Evolutionary conservation across 306 rosid genomes (phyloP).

Genomic region (Castanea sativa): DNA sequence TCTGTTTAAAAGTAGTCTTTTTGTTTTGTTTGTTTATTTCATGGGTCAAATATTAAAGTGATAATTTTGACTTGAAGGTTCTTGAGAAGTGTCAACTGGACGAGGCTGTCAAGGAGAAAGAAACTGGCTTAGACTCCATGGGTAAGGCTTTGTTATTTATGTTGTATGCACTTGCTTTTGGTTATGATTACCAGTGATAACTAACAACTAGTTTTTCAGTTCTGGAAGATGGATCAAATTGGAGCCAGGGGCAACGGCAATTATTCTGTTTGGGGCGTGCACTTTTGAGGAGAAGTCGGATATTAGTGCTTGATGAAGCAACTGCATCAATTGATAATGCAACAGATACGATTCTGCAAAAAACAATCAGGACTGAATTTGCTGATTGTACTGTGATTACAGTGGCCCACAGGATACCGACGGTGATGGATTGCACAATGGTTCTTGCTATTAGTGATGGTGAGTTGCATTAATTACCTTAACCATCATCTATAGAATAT

Average conservation of each 20-base stretch:
- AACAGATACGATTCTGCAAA: slow-evolving; percentile 84
- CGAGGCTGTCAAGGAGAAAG: slow-evolving; percentile 42
- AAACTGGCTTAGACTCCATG: slow-evolving; percentile 29
- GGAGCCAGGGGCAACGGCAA: slow-evolving; percentile 97
- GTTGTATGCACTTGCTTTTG: no score
- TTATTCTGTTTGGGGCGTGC: slow-evolving; percentile 92
- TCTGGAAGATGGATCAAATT: slow-evolving; percentile 61
- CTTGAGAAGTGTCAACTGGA: slow-evolving; percentile 49
- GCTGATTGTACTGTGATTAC: slow-evolving; percentile 79
- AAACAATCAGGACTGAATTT: slow-evolving; percentile 71
- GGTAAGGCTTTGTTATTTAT: slow-evolving; percentile 24
- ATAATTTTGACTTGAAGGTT: slow-evolving; percentile 24
- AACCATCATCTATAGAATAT: background rate
- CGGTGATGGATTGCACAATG: slow-evolving; percentile 96
- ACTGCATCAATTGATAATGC: slow-evolving; percentile 95
- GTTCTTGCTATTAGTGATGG: slow-evolving; percentile 88
- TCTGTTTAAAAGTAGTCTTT: background rate
- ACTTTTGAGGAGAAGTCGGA: slow-evolving; percentile 69
- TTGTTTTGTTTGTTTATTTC: background rate
- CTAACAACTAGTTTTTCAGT: background rate
- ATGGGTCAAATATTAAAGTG: background rate
- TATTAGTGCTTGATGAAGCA: slow-evolving; percentile 92
- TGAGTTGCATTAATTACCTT: slow-evolving; percentile 26
- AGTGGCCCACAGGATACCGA: slow-evolving; percentile 90
- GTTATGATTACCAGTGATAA: no score